Base-by-base conservation (phyloP, 306 rosid genomes). In the Lotus japonicus region DNA sequence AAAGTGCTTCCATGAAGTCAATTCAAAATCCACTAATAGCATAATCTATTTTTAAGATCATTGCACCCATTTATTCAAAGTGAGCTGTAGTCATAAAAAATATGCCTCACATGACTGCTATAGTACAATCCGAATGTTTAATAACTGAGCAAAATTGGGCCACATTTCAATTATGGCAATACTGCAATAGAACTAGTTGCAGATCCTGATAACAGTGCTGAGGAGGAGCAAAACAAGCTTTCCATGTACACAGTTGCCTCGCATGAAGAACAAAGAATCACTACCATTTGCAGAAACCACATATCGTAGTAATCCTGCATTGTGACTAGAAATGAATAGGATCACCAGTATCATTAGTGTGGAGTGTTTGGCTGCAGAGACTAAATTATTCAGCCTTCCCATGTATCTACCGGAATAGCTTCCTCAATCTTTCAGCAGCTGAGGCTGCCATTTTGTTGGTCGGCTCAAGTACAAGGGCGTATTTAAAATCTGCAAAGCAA, bases 391-490 rank as follows among this genome's bases (percentile, higher is more conserved):
- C 66, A 44, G 43, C 66, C 69, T 58, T 49, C 17, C n/a, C 62
- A 55, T 54, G 48, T 19, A 28, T 72, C 81, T 88, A 70, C 75
- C 10, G 87, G 85, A 85, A 92, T 52, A 92, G 21, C 79, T 80
- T 85, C 86, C 84, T 82, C 73, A 92, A 77, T 57, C 82, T 85
- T 23, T 92, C 90, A 7, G 82, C 88, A 60, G 96, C 80, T 16
- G 54, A 9, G 4, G 96, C 68, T 49, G 97, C 97, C 82, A 94
- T 82, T 87, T 87, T 92, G 70, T 92, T 92, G 16, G 96, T 92
- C 28, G 97, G 97, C 83, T 92, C 97, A 13, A 92, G 97, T 16
- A 92, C 96, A 62, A 85, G 96, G 41, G 92, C 95, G 56, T 85
- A 70, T 35, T 65, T 85, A 65, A 80, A 92, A 80, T 92, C 97